These are phyloP conservation scores for Macrolepiota dolichaula DNA, from an alignment of 768 basidiomycete species.

Conservation along the genomic window DNA sequence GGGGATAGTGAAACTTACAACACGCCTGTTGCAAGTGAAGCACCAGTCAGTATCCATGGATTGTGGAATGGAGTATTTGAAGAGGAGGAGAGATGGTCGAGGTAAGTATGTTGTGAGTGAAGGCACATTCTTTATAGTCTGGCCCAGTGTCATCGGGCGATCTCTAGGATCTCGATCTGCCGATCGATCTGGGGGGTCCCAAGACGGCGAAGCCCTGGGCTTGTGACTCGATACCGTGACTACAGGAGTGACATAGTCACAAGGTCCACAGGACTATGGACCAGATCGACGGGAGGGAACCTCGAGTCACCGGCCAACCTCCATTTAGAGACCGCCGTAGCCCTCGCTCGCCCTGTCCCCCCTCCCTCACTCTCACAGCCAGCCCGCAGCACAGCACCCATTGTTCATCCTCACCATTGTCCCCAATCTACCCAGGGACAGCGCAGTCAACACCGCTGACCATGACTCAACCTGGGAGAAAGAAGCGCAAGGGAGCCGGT, in stretches of 20 bases:
- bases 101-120: slow-evolving; percentile 9
- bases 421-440: neutral
- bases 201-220: neutral
- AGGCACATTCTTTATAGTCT: neutral
- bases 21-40: slow-evolving; percentile 56
- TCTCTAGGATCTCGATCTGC: slow-evolving; percentile 4
- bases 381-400: neutral
- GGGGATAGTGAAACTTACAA: slow-evolving; percentile 37
- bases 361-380: neutral
- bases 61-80: slow-evolving; percentile 17
- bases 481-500: slow-evolving; percentile 2
- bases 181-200: slow-evolving; percentile 6
- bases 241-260: neutral
- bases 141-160: neutral
- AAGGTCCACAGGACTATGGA: neutral
- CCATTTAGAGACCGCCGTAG: slow-evolving; percentile 4
- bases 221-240: neutral
- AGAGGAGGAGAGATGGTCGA: slow-evolving; percentile 14
- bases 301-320: slow-evolving; percentile 4
- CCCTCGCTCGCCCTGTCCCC: neutral
- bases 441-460: neutral
- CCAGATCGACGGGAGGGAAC: slow-evolving; percentile 1
- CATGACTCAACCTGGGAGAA: slow-evolving; percentile 5
- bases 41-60: slow-evolving; percentile 76
- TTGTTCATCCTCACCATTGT: neutral